Base-by-base conservation (phyloP, 2,329 filamentous ascomycete species). In the Clonostachys sp. region DNA sequence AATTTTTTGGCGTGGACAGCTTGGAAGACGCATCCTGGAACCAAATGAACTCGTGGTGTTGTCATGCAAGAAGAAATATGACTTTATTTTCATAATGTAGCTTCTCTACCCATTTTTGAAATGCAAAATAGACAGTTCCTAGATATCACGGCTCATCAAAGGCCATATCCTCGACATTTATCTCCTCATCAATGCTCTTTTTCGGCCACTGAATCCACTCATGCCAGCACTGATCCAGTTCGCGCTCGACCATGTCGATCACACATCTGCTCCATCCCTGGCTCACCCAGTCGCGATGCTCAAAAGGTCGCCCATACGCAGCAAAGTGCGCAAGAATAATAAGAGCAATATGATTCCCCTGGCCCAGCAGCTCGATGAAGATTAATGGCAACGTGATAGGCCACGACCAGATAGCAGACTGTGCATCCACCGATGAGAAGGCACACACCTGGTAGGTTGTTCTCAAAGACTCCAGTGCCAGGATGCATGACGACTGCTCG, bases 301-400 rank as follows among this genome's bases (percentile, higher is more conserved):
- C 43, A 38, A 36, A 45, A 7, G 48, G 38, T 16, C 47, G 44
- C 2, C 41, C 34, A 42, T 55, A 14, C 2, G 53, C 54, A 12
- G 52, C 45, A 33, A 48, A 55, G 45, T 56, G 54, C 34, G 53
- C 54, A 41, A 55, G 42, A 6, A 55, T 51, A 34, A 53, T 49
- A 35, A 56, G 51, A 16, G 54, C 53, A 8, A 51, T 48, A 6
- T 48, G 46, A 35, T 53, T 48, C 6, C 44, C 44, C 42, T 24
- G 44, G n/a, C 24, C 42, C 14, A 55, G 40, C 50, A 54, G 47
- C 14, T 55, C 52, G 9, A 56, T 42, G 36, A 54, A 56, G 17
- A 49, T 18, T n/a, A 45, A 34, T 12, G 52, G 49, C 41, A 56
- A 39, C 12, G 48, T 49, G 2, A 49, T 33, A 5, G 43, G 43